Percentiles rank a stretch among this genome's conserved stretches.
phyloP scores from a whole-genome alignment of 805 yeast species.

The Nakazawaea wyomingensis region DNA sequence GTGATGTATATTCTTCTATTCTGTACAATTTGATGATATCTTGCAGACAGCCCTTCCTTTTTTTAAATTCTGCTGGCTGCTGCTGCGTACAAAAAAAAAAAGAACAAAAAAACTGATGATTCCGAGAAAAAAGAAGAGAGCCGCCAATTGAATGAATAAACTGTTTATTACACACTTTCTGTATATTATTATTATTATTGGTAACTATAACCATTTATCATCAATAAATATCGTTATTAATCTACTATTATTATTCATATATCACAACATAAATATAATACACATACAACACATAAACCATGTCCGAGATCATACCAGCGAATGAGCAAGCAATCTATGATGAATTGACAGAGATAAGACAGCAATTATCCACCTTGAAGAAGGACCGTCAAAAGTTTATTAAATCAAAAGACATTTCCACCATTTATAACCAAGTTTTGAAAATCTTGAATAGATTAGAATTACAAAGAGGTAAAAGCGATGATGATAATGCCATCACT shows the following conservation, averaged over 20 bases:
- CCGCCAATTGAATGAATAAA: too few relatives aligned
- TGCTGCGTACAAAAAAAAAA: too few relatives aligned
- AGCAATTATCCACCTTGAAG: slow-evolving; percentile 41
- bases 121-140: not conserved
- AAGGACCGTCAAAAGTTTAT: slow-evolving; percentile 61
- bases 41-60: too few relatives aligned
- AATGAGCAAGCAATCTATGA: slow-evolving; percentile 30
- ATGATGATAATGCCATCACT: slow-evolving; percentile 30
- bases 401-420: slow-evolving; percentile 62
- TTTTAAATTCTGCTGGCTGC: too few relatives aligned
- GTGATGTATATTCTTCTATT: too few relatives aligned
- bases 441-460: slow-evolving; percentile 48
- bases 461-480: slow-evolving; percentile 32
- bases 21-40: too few relatives aligned
- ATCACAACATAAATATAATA: not conserved
- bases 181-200: too few relatives aligned
- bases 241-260: too few relatives aligned
- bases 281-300: not conserved
- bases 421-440: slow-evolving; percentile 54
- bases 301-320: slow-evolving; percentile 25
- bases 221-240: too few relatives aligned
- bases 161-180: too few relatives aligned
- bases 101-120: not conserved
- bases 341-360: slow-evolving; percentile 37
- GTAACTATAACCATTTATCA: too few relatives aligned